These are phyloP conservation scores for Pythium aphanidermatum DNA, from an alignment of 352 stramenopile species.

Conservation along the genomic window DNA sequence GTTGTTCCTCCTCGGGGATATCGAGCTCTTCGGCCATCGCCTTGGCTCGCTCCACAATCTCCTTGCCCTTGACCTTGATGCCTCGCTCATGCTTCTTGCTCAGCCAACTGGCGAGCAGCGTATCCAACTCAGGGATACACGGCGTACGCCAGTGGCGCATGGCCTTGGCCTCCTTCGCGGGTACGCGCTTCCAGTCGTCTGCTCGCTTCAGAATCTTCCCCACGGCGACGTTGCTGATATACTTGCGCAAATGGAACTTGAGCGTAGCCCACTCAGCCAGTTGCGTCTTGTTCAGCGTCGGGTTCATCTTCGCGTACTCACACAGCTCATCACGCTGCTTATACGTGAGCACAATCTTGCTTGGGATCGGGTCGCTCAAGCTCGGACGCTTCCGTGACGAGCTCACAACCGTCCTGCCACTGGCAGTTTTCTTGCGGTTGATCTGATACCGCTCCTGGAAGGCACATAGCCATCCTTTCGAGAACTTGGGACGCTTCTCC, in stretches of 20 bases:
- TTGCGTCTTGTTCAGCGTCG: constrained; percentile 15
- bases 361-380: constrained; percentile 21
- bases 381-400: constrained; percentile 16
- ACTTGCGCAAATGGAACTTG: constrained; percentile 23
- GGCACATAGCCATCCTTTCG: constrained; percentile 18
- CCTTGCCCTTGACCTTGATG: constrained; percentile 9
- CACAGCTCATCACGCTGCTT: constrained; percentile 19
- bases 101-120: constrained; percentile 15
- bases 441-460: constrained; percentile 21
- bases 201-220: constrained; percentile 14
- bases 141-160: constrained; percentile 11
- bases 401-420: background rate
- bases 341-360: constrained; percentile 20
- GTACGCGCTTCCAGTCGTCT: constrained; percentile 15
- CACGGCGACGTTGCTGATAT: constrained; percentile 21
- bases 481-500: constrained; percentile 19
- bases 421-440: constrained; percentile 4
- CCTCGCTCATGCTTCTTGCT: constrained; percentile 7
- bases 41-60: constrained; percentile 9
- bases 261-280: constrained; percentile 15
- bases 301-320: constrained; percentile 6
- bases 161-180: constrained; percentile 9
- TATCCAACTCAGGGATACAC: constrained; percentile 8
- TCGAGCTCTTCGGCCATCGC: constrained; percentile 9
- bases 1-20: constrained; percentile 9